Conservation (phyloP, 1,284 basidiomycete species). For the Quambalaria eucalypti region DNA sequence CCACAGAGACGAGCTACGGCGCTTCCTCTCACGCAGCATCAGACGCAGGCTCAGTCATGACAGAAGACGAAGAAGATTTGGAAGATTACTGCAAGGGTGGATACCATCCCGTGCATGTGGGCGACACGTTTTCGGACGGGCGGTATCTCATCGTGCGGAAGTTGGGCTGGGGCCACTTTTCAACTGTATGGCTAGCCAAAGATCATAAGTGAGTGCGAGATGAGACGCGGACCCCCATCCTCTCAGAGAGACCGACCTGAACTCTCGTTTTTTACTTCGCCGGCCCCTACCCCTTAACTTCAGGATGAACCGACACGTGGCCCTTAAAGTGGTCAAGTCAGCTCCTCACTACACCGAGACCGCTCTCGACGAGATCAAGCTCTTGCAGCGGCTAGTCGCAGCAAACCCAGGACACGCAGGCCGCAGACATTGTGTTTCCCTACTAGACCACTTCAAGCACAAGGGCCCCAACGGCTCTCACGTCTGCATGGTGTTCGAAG, state of each 20-base stretch:
- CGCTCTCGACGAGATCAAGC: slow-evolving; percentile 95
- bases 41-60: slow-evolving; percentile 33
- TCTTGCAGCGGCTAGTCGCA: slow-evolving; percentile 85
- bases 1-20: slow-evolving; percentile 8
- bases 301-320: slow-evolving; percentile 89
- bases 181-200: slow-evolving; percentile 49
- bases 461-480: slow-evolving; percentile 92
- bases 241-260: background rate
- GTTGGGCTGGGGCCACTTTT: slow-evolving; percentile 96
- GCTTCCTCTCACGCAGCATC: slow-evolving; percentile 22
- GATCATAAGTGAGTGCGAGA: slow-evolving; percentile 31
- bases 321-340: slow-evolving; percentile 97
- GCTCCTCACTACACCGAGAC: slow-evolving; percentile 95
- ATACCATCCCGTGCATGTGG: slow-evolving; percentile 87
- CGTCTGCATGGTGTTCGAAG: slow-evolving; percentile 99
- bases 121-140: slow-evolving; percentile 78
- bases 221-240: background rate
- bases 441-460: slow-evolving; percentile 94
- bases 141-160: slow-evolving; percentile 87
- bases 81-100: slow-evolving; percentile 56
- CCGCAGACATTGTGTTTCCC: slow-evolving; percentile 64
- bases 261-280: background rate
- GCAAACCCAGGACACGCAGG: slow-evolving; percentile 57
- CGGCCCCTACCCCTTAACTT: slow-evolving; percentile 9
- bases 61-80: slow-evolving; percentile 50